Base-by-base conservation (phyloP, 78 protist genomes). In the Abeoforma whisleri region DNA sequence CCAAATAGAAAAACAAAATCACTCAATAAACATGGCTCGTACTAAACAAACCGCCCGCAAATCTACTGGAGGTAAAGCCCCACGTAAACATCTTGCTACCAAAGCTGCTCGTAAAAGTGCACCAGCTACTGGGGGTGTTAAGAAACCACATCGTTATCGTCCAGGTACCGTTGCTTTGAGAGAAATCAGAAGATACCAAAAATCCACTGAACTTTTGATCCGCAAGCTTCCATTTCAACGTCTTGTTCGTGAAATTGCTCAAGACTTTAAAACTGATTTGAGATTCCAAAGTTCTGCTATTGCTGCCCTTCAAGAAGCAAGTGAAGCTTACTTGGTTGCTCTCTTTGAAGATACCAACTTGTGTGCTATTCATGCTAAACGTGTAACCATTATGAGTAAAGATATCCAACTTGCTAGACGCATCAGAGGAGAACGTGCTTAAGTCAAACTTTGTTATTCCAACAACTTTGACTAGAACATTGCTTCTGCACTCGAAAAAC, bases 1-100 rank as follows among this genome's bases (percentile, higher is more conserved):
- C n/a, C n/a, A n/a, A n/a, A n/a, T n/a, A n/a, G n/a, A n/a, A n/a
- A n/a, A n/a, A n/a, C n/a, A 28, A 68, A 28, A 68, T 68, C 28
- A 28, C 28, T 28, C 28, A 40, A 8, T 80, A 0, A 85, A 33
- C 32, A 93, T 94, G 97, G 97, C 97, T 57, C 94, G 97, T 40
- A 94, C 97, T 57, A 94, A 94, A 91, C 97, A 94, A 87, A 94
- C 97, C 57, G 97, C 97, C 25, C 93, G 97, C 81, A 94, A 94
- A 90, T 88, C 94, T 48, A 94, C 97, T 70, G 97, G 97, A 74
- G 97, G 95, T 77, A 94, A 94, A 90, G 97, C 94, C 30, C 95
- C 95, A 72, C 93, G 91, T 40, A 91, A 91, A 91, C 89, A 79
- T 69, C 77, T 89, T 80, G 90, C 86, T 84, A 85, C 87, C 84